These are phyloP conservation scores for Boletus bicolor DNA, from an alignment of 768 basidiomycete genomes.

Conservation along the genomic window DNA sequence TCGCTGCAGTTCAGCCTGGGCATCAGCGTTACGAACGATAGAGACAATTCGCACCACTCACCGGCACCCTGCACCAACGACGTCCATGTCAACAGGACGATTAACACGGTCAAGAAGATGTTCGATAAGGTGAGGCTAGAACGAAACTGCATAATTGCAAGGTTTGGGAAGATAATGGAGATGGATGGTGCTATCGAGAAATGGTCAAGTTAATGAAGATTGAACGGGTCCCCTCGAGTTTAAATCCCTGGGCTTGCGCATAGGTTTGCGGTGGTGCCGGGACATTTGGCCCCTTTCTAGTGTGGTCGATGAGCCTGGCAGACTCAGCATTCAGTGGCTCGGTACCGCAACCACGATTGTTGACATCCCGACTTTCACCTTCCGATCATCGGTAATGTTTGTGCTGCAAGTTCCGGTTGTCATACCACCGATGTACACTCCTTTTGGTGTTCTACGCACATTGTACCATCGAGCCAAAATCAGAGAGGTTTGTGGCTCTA, in stretches of 20 bases:
- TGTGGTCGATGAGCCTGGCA: not conserved
- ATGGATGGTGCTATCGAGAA: not conserved
- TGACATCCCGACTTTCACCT: not conserved
- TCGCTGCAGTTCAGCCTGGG: not conserved
- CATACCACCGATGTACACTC: not conserved
- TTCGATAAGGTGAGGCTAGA: not conserved
- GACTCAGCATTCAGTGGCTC: not conserved
- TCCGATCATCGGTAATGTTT: not conserved
- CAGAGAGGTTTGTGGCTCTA: not conserved
- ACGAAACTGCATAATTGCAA: not conserved
- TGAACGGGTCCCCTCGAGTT: not conserved
- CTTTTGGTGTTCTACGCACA: no score
- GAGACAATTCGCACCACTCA: not conserved
- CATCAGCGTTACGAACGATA: not conserved
- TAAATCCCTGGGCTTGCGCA: slow-evolving; percentile 6
- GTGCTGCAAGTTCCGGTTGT: not conserved
- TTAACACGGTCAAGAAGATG: not conserved
- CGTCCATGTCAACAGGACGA: slow-evolving; percentile 5
- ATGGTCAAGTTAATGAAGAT: not conserved
- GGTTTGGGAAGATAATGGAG: not conserved
- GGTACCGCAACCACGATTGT: not conserved
- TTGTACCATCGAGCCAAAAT: no score
- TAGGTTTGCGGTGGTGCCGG: not conserved
- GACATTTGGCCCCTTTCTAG: not conserved
- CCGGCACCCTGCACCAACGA: slow-evolving; percentile 6